Evolutionary conservation across 257 asterid species (phyloP), one percentile per base, ranked within the genome.

Genomic region (Asclepias syriaca): DNA sequence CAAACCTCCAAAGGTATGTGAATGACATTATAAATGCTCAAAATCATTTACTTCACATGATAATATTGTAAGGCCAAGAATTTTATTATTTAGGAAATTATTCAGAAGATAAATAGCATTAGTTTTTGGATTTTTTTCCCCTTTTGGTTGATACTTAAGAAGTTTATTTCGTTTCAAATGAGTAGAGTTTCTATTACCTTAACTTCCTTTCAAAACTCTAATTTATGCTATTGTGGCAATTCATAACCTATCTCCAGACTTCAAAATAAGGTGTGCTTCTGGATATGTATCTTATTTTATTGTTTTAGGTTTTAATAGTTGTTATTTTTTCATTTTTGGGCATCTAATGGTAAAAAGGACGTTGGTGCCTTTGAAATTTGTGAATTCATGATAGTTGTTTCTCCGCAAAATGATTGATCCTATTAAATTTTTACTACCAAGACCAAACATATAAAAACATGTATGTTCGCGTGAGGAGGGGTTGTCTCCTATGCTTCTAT

Each of bases 1-100:
- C 68, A 87, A 86, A 72, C 96, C 97, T 60, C 98, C 98, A 45
- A 85, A 86, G 97, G 98, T 91, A 89, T 75, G 83, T 76, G 74
- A 75, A 48, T 39, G 40, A 11, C 60, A 39, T 66, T 59, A 14
- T 1, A 45, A 21, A 6, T 54, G 16, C 34, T 50, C 18, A 49
- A 74, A 8, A 46, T 40, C 15, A n/a, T 48, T 15, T 4, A 19
- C 21, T 64, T 21, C 37, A 18, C 15, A 18, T 65, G 51, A 51
- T 22, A 18, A 21, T 39, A 37, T 39, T 9, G 9, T 64, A 32
- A 45, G 24, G 58, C 46, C 60, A 9, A 5, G 54, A 53, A 9
- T 19, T 27, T 8, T 45, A 16, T 32, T 13, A 6, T 14, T 3
- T 56, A 32, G 43, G 16, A 11, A 43, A 43, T 22, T 49, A 32